Evolutionary conservation across 495 filamentous ascomycete species (phyloP).

Genomic region (Penicillium taxi): DNA sequence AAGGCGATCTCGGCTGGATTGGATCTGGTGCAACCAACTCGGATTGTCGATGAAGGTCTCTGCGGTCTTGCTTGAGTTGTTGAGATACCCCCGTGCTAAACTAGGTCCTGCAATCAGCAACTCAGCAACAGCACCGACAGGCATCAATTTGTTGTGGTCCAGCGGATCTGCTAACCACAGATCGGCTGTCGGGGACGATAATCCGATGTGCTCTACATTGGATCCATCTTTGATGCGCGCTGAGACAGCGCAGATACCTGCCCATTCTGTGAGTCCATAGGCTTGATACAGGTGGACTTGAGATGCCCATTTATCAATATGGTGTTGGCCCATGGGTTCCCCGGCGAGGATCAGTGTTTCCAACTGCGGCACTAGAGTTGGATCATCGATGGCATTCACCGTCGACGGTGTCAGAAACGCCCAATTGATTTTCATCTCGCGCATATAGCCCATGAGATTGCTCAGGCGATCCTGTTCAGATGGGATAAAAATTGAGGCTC

Average conservation of each 20-base stretch:
- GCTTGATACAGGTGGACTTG: constrained; percentile 31
- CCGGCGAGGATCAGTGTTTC: background rate
- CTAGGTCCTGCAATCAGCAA: constrained; percentile 26
- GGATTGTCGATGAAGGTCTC: background rate
- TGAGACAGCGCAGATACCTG: constrained; percentile 1
- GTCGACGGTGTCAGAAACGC: background rate
- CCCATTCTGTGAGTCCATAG: constrained; percentile 34
- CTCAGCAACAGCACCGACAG: constrained; percentile 40
- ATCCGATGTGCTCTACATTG: background rate
- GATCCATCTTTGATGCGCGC: background rate
- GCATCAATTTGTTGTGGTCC: constrained; percentile 27
- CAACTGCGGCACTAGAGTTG: background rate
- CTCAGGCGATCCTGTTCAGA: background rate
- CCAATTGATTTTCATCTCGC: background rate
- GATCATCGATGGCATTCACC: background rate
- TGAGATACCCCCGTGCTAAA: constrained; percentile 11
- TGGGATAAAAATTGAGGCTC: constrained; percentile 22
- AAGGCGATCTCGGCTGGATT: background rate
- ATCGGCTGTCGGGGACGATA: background rate
- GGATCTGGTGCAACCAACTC: background rate
- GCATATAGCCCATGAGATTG: background rate
- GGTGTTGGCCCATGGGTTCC: constrained; percentile 2
- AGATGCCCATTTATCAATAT: too few relatives aligned
- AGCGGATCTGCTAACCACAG: constrained; percentile 8
- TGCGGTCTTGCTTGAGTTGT: background rate